Evolutionary conservation across 169 alveolate species (phyloP).

Genomic region (Eimeria necatrix): DNA sequence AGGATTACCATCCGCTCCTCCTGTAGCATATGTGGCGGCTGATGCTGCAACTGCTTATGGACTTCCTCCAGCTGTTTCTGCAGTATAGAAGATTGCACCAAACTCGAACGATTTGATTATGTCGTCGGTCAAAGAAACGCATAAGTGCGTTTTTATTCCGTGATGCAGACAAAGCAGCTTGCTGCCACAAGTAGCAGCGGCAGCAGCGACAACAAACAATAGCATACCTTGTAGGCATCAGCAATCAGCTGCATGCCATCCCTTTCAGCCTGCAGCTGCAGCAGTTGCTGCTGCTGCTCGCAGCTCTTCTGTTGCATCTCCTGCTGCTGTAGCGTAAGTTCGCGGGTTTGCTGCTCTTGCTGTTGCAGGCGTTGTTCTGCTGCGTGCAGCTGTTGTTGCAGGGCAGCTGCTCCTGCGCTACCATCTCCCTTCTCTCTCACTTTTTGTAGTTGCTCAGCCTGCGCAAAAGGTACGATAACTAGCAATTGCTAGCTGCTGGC

Average conservation of each 20-base stretch:
- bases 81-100: slow-evolving; percentile 17
- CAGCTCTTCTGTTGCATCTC: slow-evolving; percentile 37
- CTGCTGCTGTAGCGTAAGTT: slow-evolving; percentile 44
- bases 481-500: neutral
- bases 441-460: slow-evolving; percentile 60
- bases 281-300: slow-evolving; percentile 60
- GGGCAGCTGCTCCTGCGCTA: neutral
- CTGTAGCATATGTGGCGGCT: slow-evolving; percentile 9
- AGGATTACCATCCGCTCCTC: slow-evolving; percentile 14
- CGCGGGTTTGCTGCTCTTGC: slow-evolving; percentile 14
- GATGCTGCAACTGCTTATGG: slow-evolving; percentile 46
- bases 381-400: slow-evolving; percentile 62
- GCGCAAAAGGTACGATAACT: slow-evolving; percentile 14
- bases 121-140: too few species aligned
- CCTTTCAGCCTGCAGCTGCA: slow-evolving; percentile 58
- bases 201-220: neutral
- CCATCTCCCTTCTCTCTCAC: slow-evolving; percentile 56
- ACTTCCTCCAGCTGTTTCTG: slow-evolving; percentile 64
- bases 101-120: neutral
- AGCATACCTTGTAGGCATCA: slow-evolving; percentile 8
- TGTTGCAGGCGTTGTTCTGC: slow-evolving; percentile 65
- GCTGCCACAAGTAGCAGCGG: neutral
- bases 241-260: slow-evolving; percentile 61
- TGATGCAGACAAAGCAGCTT: neutral
- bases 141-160: neutral